Conservation (phyloP, 2,329 filamentous ascomycete genomes). For the Madurella mycetomatis region DNA sequence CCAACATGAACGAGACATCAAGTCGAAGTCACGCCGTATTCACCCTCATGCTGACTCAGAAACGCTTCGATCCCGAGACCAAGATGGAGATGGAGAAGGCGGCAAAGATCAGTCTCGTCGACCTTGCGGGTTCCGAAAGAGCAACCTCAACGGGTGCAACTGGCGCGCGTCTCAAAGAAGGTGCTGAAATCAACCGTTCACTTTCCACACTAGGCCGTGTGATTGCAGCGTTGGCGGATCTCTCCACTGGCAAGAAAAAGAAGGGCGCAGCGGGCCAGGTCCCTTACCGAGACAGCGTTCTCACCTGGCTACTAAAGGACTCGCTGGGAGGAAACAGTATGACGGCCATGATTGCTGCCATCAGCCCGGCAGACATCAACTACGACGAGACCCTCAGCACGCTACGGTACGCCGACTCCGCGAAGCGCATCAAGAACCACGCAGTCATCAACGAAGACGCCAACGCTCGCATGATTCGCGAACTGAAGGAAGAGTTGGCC, state of each 20-base stretch:
- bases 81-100: conserved; percentile 98
- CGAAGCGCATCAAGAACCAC: conserved; percentile 99
- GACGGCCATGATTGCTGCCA: conserved; percentile 99
- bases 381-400: conserved; percentile 97
- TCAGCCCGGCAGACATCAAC: conserved; percentile 97
- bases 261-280: conserved; percentile 72
- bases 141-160: conserved; percentile 96
- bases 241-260: conserved; percentile 79
- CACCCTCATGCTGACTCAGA: conserved; percentile 91
- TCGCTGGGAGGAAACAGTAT: conserved; percentile 97
- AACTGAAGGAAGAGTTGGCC: conserved; percentile 90
- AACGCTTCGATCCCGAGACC: conserved; percentile 83
- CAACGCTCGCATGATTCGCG: conserved; percentile 97
- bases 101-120: conserved; percentile 94
- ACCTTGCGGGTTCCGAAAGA: conserved; percentile 95
- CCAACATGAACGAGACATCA: conserved; percentile 99
- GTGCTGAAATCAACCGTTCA: conserved; percentile 96
- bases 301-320: conserved; percentile 96
- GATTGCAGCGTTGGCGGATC: conserved; percentile 89
- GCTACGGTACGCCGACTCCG: conserved; percentile 91
- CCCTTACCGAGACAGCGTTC: conserved; percentile 91
- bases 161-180: conserved; percentile 90
- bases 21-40: conserved; percentile 98
- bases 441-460: conserved; percentile 98
- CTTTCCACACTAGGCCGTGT: conserved; percentile 94